These are phyloP conservation scores for Eimeria praecox DNA, from an alignment of 169 alveolate species.

Conservation along the genomic window DNA sequence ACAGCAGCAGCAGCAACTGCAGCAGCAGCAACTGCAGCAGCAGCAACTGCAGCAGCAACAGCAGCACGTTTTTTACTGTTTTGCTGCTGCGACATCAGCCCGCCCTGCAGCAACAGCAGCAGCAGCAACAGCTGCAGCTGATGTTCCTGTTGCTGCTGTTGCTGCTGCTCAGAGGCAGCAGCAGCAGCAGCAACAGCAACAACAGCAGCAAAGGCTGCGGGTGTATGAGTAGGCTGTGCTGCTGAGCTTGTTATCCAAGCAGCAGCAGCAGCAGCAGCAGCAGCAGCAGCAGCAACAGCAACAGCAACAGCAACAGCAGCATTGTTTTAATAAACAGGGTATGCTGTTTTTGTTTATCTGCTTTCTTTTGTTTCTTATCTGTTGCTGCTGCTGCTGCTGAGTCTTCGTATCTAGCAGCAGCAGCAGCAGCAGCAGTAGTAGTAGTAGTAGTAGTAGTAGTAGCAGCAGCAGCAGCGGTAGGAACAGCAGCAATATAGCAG, in stretches of 20 bases:
- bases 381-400: too few species aligned
- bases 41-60: not conserved
- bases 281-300: not conserved
- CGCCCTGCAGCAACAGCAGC: not conserved
- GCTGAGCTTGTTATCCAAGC: too few species aligned
- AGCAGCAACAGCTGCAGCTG: not conserved
- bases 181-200: not conserved
- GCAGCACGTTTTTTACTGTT: too few species aligned
- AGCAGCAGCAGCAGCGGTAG: too few species aligned
- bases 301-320: not conserved
- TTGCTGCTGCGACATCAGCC: not conserved
- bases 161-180: constrained; percentile 60
- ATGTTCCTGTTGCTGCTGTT: constrained; percentile 73
- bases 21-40: constrained; percentile 8
- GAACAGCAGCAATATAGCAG: too few species aligned
- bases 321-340: too few species aligned
- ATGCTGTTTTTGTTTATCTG: too few species aligned
- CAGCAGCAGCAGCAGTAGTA: too few species aligned
- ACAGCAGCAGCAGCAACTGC: constrained; percentile 13
- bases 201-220: constrained; percentile 18
- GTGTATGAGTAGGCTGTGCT: constrained; percentile 31
- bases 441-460: too few species aligned
- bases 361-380: too few species aligned
- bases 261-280: constrained; percentile 58
- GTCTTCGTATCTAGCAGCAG: too few species aligned